phyloP scores from a whole-genome alignment of 2,329 filamentous ascomycete species.

The Botrytis hyacinthi region DNA sequence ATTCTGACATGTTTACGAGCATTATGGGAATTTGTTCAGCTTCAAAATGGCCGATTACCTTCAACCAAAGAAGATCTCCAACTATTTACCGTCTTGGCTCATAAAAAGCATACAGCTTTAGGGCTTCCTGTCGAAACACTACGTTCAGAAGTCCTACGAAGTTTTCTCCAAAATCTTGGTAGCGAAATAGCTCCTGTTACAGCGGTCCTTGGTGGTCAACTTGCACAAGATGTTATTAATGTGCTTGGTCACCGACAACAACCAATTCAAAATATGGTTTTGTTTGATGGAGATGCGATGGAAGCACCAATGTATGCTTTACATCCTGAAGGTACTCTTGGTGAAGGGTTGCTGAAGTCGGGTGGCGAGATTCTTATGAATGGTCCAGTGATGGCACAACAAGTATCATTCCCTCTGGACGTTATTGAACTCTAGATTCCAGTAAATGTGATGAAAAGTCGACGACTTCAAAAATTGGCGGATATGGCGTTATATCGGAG shows the following conservation, averaged over 20 bases:
- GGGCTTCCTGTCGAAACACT: conserved; percentile 67
- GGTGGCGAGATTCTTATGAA: conserved; percentile 19
- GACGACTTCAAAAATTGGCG: neutral
- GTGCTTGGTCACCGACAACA: conserved; percentile 88
- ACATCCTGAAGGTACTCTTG: conserved; percentile 64
- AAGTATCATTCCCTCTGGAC: conserved; percentile 29
- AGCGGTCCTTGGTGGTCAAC: conserved; percentile 82
- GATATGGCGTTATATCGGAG: conserved; percentile 22
- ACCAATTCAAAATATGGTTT: conserved; percentile 89
- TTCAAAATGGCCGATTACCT: conserved; percentile 54
- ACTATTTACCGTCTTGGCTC: conserved; percentile 74
- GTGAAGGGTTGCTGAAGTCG: conserved; percentile 42
- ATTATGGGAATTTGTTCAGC: conserved; percentile 80
- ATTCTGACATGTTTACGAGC: conserved; percentile 83
- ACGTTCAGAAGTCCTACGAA: conserved; percentile 69
- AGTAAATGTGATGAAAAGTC: neutral
- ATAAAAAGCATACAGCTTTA: conserved; percentile 73
- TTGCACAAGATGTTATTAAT: conserved; percentile 97
- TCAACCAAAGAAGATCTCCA: conserved; percentile 64
- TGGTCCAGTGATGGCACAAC: conserved; percentile 21
- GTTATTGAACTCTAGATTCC: conserved; percentile 27
- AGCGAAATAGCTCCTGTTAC: conserved; percentile 83
- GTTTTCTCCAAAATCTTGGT: conserved; percentile 82
- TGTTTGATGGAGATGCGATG: conserved; percentile 84
- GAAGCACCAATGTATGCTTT: conserved; percentile 78